Base-by-base conservation (phyloP, 352 stramenopile genomes). In the Pythium rishiriense region DNA sequence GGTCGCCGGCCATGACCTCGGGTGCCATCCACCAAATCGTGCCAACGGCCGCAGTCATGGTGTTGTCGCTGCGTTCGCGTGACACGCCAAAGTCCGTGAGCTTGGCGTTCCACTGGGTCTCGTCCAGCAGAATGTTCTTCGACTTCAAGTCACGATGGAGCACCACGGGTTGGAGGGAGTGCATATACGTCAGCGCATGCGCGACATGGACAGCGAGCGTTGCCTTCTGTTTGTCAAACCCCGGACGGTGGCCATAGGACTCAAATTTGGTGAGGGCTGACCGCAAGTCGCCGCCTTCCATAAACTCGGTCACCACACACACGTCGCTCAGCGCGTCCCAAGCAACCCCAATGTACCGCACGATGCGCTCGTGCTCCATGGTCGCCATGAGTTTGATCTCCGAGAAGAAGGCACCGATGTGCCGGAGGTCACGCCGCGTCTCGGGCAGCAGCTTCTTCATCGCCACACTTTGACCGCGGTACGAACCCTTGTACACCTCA, bases 21-120 rank as follows among this genome's bases (percentile, higher is more conserved):
- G 66, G 66, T 8, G 66, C 66, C 66, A 69, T 72, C 66, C 66
- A 72, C 19, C 58, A 33, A 4, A 53, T 42, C 15, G 66, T 62
- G 11, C 66, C 66, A 4, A 72, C 49, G 11, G 41, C 66, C 2
- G 59, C 59, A 1, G 59, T 69, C 59, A 72, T 68, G n/a, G 66
- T 69, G 26, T 56, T 8, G 55, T 78, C 53, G 64, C 62, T 54
- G 21, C 65, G 65, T 26, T 60, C 52, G 6, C 61, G 69, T 14
- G 61, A 75, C 21, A 74, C 69, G 12, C 72, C 72, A 69, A 79
- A 79, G 59, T 77, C 72, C 0, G 54, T 73, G n/a, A 79, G 42
- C 60, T 79, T 79, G 54, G 66, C 72, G 12, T 35, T 45, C 52
- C 33, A 58, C 43, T 67, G 50, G 15, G 25, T 42, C 29, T 68